Evolutionary conservation across 2,329 filamentous ascomycete genomes (phyloP), one percentile per base, ranked within the genome.

Genomic region (Drechslerella dactyloides): DNA sequence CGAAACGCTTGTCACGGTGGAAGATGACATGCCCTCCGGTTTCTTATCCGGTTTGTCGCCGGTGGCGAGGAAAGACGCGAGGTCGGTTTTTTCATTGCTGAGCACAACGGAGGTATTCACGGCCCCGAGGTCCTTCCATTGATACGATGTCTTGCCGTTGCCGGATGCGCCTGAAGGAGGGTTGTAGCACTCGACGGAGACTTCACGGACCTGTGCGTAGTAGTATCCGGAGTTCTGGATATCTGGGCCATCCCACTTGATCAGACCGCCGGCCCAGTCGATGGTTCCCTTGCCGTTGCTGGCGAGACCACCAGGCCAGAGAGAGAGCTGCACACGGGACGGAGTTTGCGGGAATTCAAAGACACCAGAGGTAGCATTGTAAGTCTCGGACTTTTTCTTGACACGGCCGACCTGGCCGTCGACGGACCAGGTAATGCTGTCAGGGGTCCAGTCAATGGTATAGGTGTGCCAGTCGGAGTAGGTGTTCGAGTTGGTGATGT

Each of bases 311-410:
- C 91, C 94, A 44, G 94, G 94, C 94, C 94, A 99, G 78, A 99
- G 87, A 15, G 94, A 97, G 56, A 99, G 85, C 83, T 97, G 91
- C 58, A 99, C 86, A 76, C 93, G 90, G 15, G 93, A 82, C 2
- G 94, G 94, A 0, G 93, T 96, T 82, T 97, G 94, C 5, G 94
- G 94, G 83, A 86, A 99, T 77, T 89, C 83, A 84, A 88, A 99
- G 80, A 88, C 87, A 80, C 93, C 89, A 66, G 87, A 82, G 5
- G 91, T 96, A 11, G 83, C 81, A 82, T 99, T 97, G 87, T 89
- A 97, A 11, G 94, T 97, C 40, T 91, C 86, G 15, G 85, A 83
- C 78, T 89, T 88, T 79, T 92, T 84, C 79, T 91, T 83, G 23
- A 86, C 89, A 73, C 94, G 91, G 74, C 89, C 86, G 27, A 88